phyloP scores from a whole-genome alignment of 2,329 filamentous ascomycete genomes.

The Aaosphaeria arxii region DNA sequence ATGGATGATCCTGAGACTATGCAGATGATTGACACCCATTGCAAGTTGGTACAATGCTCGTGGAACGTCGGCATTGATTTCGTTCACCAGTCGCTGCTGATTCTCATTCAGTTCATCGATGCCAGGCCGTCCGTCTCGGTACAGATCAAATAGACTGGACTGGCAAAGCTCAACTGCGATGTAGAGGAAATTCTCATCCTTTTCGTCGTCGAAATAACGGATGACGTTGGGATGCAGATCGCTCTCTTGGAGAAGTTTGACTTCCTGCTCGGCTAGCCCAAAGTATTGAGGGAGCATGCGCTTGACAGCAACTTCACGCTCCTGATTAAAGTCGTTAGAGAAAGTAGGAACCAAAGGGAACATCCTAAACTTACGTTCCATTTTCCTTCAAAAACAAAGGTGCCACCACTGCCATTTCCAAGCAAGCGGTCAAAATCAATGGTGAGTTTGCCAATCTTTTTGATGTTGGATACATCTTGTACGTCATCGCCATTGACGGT shows the following conservation, averaged over 20 bases:
- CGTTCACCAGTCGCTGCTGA: conserved; percentile 66
- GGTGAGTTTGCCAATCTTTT: conserved; percentile 60
- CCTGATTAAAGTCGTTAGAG: conserved; percentile 36
- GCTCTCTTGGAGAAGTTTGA: conserved; percentile 83
- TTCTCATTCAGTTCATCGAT: conserved; percentile 51
- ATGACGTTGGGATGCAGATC: conserved; percentile 97
- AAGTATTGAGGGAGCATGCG: conserved; percentile 95
- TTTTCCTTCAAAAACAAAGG: conserved; percentile 88
- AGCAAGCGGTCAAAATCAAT: conserved; percentile 60
- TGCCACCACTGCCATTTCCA: conserved; percentile 89
- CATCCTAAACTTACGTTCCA: conserved; percentile 60
- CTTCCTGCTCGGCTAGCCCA: conserved; percentile 92
- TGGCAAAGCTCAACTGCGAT: conserved; percentile 94
- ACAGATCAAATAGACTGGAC: conserved; percentile 86
- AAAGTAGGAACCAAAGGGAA: neutral
- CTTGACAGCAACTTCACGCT: conserved; percentile 91
- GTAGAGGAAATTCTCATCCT: conserved; percentile 86
- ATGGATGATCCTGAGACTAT: conserved; percentile 91
- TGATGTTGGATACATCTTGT: conserved; percentile 46
- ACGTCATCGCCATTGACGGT: conserved; percentile 43
- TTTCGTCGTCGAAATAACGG: conserved; percentile 90
- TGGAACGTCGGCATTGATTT: conserved; percentile 72
- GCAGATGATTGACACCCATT: conserved; percentile 82
- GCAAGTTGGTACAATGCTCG: conserved; percentile 85
- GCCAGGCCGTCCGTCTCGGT: conserved; percentile 59